phyloP scores from a whole-genome alignment of 1,284 basidiomycete genomes.

The Lentinula novae-zelandiae region DNA sequence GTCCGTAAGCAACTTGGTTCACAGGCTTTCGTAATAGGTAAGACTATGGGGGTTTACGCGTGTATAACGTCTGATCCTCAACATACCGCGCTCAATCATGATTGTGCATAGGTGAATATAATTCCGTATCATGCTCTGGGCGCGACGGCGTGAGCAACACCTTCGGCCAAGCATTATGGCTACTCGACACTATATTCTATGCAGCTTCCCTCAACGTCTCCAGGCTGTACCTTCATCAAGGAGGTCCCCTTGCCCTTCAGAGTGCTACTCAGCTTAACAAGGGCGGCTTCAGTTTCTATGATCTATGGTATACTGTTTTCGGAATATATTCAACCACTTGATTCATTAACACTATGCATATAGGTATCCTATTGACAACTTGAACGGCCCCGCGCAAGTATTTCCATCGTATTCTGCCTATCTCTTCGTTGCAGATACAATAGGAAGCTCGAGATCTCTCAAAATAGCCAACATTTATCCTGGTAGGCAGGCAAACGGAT shows the following conservation, averaged over 20 bases:
- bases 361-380: slow-evolving; percentile 45
- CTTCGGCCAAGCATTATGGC: slow-evolving; percentile 50
- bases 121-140: slow-evolving; percentile 49
- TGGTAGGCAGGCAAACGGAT: slow-evolving; percentile 45
- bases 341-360: not conserved
- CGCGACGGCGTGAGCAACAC: slow-evolving; percentile 45
- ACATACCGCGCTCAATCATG: not conserved
- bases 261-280: slow-evolving; percentile 45
- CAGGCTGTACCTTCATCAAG: slow-evolving; percentile 49
- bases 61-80: too few relatives aligned
- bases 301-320: slow-evolving; percentile 34
- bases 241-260: slow-evolving; percentile 46
- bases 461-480: slow-evolving; percentile 46
- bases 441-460: slow-evolving; percentile 37
- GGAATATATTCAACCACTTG: too few relatives aligned
- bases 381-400: slow-evolving; percentile 44
- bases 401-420: slow-evolving; percentile 49
- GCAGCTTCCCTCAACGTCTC: slow-evolving; percentile 49
- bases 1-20: slow-evolving; percentile 41
- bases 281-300: slow-evolving; percentile 44
- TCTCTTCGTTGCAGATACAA: slow-evolving; percentile 44
- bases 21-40: slow-evolving; percentile 44
- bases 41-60: not conserved
- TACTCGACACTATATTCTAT: slow-evolving; percentile 44
- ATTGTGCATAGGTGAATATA: slow-evolving; percentile 40